A percentile compares a stretch with the other conserved stretches of the same genome.
phyloP scores from a whole-genome alignment of 345 rosid species.

The Trapa bicornis region DNA sequence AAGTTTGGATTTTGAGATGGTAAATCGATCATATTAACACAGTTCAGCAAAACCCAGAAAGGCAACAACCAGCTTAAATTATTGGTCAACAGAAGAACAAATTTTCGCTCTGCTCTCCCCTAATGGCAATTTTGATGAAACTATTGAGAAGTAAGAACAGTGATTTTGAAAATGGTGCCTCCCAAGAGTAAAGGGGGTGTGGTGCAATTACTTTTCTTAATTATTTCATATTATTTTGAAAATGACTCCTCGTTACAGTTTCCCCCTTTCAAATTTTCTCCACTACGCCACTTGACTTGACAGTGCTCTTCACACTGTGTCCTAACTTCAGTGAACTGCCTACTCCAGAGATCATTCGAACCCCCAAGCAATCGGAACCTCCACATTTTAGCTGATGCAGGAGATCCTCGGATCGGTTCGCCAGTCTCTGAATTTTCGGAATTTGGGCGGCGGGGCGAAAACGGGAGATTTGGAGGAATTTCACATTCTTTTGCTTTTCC shows the following conservation, averaged over 20 bases:
- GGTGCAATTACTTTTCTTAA: not conserved
- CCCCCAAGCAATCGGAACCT: not conserved
- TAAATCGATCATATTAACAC: not conserved
- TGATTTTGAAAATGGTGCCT: not conserved
- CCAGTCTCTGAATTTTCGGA: constrained; percentile 61
- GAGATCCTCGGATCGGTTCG: constrained; percentile 82
- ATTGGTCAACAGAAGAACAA: too few relatives aligned
- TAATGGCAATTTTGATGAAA: too few relatives aligned
- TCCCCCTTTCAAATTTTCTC: constrained; percentile 29
- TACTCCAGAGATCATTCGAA: not conserved
- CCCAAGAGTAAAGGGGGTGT: not conserved
- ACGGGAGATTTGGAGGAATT: constrained; percentile 22
- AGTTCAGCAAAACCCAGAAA: not conserved
- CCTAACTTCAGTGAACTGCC: constrained; percentile 14
- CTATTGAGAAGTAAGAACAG: not conserved
- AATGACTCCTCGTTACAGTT: constrained; percentile 13
- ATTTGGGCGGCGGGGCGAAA: constrained; percentile 31
- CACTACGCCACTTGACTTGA: constrained; percentile 1
- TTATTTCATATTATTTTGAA: constrained; percentile 12
- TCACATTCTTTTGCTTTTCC: too few relatives aligned
- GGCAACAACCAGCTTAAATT: not conserved
- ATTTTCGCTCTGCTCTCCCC: too few relatives aligned
- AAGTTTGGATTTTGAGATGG: not conserved
- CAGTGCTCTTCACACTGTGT: constrained; percentile 6
- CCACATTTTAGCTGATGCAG: constrained; percentile 31